These are phyloP conservation scores for Aspergillus heteromorphus DNA, from an alignment of 495 filamentous ascomycete genomes.

Conservation along the genomic window DNA sequence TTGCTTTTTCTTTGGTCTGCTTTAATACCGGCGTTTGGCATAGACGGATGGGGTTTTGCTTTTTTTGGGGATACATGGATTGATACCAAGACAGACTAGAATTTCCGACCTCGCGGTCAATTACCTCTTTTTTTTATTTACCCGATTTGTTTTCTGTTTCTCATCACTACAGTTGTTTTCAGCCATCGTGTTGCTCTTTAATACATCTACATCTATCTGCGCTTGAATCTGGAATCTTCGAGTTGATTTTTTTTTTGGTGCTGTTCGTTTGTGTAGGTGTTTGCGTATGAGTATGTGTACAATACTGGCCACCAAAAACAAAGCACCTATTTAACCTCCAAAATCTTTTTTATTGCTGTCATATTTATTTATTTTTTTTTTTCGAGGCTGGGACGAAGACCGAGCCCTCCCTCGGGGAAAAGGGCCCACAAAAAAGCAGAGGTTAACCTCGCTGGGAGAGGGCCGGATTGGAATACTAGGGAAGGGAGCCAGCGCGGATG, in stretches of 20 bases:
- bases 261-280: conserved; percentile 8
- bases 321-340: conserved; percentile 11
- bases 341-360: too few species aligned
- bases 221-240: not conserved
- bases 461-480: conserved; percentile 3
- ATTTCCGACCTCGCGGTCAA: conserved; percentile 41
- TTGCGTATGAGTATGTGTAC: conserved; percentile 12
- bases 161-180: too few species aligned
- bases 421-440: too few species aligned
- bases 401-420: too few species aligned
- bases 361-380: too few species aligned
- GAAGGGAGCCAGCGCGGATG: conserved; percentile 4
- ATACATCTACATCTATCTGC: conserved; percentile 5
- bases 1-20: conserved; percentile 15
- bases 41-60: conserved; percentile 38
- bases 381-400: too few species aligned
- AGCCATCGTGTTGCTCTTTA: conserved; percentile 10
- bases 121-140: conserved; percentile 24
- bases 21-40: conserved; percentile 34
- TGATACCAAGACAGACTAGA: conserved; percentile 45
- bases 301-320: conserved; percentile 4
- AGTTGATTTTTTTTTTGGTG: conserved; percentile 5
- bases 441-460: conserved; percentile 5
- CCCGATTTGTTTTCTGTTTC: too few species aligned
- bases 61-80: conserved; percentile 39